A percentile compares a stretch with the other conserved stretches of the same genome.
phyloP scores from a whole-genome alignment of 2,329 filamentous ascomycete species.

The Ophiostoma sp. region DNA sequence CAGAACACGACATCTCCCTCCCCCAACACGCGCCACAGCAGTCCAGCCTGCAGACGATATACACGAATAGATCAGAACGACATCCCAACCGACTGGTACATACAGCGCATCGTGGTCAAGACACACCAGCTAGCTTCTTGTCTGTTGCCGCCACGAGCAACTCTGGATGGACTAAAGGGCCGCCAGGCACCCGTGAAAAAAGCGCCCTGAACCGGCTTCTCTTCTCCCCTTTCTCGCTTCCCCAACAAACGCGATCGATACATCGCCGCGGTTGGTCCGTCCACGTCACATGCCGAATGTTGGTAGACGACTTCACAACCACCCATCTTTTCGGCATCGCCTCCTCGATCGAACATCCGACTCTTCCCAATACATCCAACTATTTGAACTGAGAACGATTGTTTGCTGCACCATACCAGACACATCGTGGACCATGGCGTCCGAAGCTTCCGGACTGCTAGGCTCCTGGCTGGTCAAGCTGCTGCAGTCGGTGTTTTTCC shows the following conservation, averaged over 20 bases:
- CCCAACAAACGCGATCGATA: not conserved
- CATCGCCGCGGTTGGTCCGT: not conserved
- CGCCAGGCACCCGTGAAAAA: not conserved
- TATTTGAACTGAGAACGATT: not conserved
- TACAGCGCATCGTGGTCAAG: not conserved
- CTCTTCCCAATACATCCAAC: not conserved
- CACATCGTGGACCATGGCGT: not conserved
- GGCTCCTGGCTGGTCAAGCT: slow-evolving; percentile 25
- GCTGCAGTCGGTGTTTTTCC: slow-evolving; percentile 28
- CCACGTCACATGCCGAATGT: slow-evolving; percentile 1
- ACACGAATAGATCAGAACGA: not conserved
- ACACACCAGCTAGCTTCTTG: not conserved
- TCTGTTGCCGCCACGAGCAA: not conserved
- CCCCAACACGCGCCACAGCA: not conserved
- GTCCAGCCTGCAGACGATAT: not conserved
- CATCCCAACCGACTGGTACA: not conserved
- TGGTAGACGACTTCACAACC: not conserved
- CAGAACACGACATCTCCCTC: not conserved
- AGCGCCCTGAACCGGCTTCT: not conserved
- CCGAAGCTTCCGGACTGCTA: slow-evolving; percentile 22
- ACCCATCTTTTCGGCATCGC: not conserved
- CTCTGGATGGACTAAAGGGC: not conserved
- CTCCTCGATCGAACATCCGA: not conserved
- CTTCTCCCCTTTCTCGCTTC: not conserved
- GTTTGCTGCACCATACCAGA: not conserved